These are phyloP conservation scores for Mycena venus DNA, from an alignment of 768 basidiomycete species.

Conservation along the genomic window DNA sequence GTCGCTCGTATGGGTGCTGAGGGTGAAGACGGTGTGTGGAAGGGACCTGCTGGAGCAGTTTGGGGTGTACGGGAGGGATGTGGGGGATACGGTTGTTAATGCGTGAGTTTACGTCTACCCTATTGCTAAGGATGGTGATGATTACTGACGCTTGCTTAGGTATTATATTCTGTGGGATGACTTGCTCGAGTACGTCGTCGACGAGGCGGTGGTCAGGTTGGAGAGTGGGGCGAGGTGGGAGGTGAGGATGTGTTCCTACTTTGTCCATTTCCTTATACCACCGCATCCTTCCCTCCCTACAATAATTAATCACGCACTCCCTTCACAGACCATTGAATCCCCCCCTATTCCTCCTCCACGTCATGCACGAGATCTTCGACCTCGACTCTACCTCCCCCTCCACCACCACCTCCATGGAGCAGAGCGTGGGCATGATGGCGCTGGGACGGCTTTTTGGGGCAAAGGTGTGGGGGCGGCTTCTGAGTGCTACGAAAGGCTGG, in stretches of 20 bases:
- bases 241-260: slow-evolving; percentile 60
- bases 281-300: background rate
- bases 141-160: no score
- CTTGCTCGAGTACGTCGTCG: slow-evolving; percentile 80
- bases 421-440: background rate
- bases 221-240: slow-evolving; percentile 73
- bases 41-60: slow-evolving; percentile 22
- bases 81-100: slow-evolving; percentile 90
- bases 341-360: no score
- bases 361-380: background rate
- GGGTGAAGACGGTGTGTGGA: slow-evolving; percentile 80
- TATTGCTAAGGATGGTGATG: no score
- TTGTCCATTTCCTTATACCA: background rate
- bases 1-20: slow-evolving; percentile 79
- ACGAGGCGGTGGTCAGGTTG: slow-evolving; percentile 71
- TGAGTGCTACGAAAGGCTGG: slow-evolving; percentile 63
- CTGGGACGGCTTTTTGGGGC: slow-evolving; percentile 79
- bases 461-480: slow-evolving; percentile 77
- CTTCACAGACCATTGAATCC: background rate
- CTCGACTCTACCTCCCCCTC: slow-evolving; percentile 48
- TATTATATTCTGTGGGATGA: slow-evolving; percentile 91
- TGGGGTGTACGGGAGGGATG: slow-evolving; percentile 76
- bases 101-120: slow-evolving; percentile 66
- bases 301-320: background rate
- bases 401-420: background rate